Base-by-base conservation (phyloP, 2,329 filamentous ascomycete genomes). In the Cucurbitaria berberidis region DNA sequence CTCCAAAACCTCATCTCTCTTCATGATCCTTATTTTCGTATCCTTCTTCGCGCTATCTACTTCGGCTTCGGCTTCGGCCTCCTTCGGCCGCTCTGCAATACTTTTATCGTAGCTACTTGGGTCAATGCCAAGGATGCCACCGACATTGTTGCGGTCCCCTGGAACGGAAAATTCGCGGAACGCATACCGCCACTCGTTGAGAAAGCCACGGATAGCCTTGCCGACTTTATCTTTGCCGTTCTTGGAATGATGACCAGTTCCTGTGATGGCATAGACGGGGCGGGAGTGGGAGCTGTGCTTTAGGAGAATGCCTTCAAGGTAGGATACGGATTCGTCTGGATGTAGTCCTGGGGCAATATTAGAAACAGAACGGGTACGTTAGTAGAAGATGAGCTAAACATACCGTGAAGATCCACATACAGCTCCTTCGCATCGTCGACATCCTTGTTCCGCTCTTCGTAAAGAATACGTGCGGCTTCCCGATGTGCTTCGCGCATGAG, bases 171-270 rank as follows among this genome's bases (percentile, higher is more conserved):
- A 99, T 76, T 99, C 95, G 48, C 93, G 89, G 77, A 93, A 99
- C 0, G 91, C 89, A 72, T 97, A 99, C 58, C 91, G 86, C 92
- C 93, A 96, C 73, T 98, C 93, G 70, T 93, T 96, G 49, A 99
- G 80, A 78, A 96, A 98, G 62, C 85, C 86, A 48, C 95, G 88
- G 57, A 98, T 88, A 1, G 93, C 92, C 77, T 96, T 96, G 70
- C 93, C 93, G 30, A 99, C 91, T 78, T 99, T 99, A 77, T 99
- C 95, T 75, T 98, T 98, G 67, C 95, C 93, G 71, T 97, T 97
- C 81, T 98, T 98, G 74, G 91, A 96, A 77, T 99, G 95, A 70
- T 98, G 93, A 3, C 93, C 95, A 1, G 93, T 98, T 39, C 95
- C 95, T 1, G 93, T 97, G 73, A 99, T 98, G 62, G 93, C 93